These are phyloP conservation scores for Saccharum spontaneum DNA, from an alignment of 176 grass and related monocot genomes.

Conservation along the genomic window DNA sequence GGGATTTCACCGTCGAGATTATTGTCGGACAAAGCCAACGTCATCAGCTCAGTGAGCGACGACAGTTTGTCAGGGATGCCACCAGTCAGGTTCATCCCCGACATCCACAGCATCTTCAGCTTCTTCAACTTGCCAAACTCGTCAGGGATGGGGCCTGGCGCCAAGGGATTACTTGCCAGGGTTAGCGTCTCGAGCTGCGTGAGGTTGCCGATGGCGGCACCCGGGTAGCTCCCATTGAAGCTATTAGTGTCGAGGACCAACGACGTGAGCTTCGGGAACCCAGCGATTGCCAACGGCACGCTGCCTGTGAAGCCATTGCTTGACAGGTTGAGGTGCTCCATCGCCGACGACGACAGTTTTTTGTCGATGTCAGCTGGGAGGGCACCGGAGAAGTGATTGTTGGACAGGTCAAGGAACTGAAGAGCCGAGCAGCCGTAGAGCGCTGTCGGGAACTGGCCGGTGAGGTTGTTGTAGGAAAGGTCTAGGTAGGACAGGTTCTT, in stretches of 20 bases:
- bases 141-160: background rate
- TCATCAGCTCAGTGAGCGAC: background rate
- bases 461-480: constrained; percentile 51
- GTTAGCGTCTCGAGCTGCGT: constrained; percentile 17
- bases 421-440: constrained; percentile 52
- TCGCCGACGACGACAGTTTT: constrained; percentile 26
- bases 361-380: constrained; percentile 38
- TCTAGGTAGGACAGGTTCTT: constrained; percentile 24
- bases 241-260: constrained; percentile 23
- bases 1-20: constrained; percentile 20
- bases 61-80: constrained; percentile 13
- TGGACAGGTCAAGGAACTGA: constrained; percentile 41
- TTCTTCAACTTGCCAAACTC: constrained; percentile 27
- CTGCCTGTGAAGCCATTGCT: constrained; percentile 49
- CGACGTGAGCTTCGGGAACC: constrained; percentile 1
- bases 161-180: constrained; percentile 25
- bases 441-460: constrained; percentile 18
- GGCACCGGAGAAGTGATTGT: constrained; percentile 38
- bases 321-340: constrained; percentile 40
- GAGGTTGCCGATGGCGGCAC: constrained; percentile 5
- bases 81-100: constrained; percentile 23
- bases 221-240: constrained; percentile 42
- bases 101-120: constrained; percentile 14
- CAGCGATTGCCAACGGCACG: constrained; percentile 29
- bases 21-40: constrained; percentile 1